Evolutionary conservation across 805 yeast genomes (phyloP).

Genomic region (Candida morakotiae): DNA sequence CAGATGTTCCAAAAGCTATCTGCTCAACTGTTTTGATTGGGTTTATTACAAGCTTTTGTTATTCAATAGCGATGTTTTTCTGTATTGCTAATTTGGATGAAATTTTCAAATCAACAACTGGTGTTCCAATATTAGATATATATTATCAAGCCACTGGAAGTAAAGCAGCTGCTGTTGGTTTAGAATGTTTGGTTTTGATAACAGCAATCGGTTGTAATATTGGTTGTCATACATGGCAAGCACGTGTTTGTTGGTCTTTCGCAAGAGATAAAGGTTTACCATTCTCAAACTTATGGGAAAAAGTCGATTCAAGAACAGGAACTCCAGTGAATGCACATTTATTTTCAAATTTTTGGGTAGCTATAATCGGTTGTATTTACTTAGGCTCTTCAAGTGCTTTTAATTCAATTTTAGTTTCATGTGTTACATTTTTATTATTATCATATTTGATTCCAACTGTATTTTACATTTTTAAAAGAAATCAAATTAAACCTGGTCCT

Average conservation of each 20-base stretch:
- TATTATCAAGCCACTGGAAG: constrained; percentile 34
- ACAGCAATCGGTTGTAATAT: constrained; percentile 38
- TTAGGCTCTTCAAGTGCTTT: constrained; percentile 37
- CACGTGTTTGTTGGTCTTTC: constrained; percentile 41
- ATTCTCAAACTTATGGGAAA: constrained; percentile 30
- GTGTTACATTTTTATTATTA: constrained; percentile 35
- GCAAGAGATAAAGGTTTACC: constrained; percentile 42
- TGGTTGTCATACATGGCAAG: constrained; percentile 41
- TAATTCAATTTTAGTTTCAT: constrained; percentile 30
- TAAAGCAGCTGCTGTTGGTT: constrained; percentile 32
- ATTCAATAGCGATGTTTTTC: constrained; percentile 39
- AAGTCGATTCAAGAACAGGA: constrained; percentile 32
- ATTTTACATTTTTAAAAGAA: constrained; percentile 31
- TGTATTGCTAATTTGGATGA: constrained; percentile 27
- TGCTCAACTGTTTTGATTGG: constrained; percentile 39
- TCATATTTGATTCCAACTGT: constrained; percentile 33
- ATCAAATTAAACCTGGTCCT: constrained; percentile 37
- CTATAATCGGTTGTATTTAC: constrained; percentile 23
- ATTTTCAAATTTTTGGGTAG: constrained; percentile 30
- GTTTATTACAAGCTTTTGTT: constrained; percentile 34
- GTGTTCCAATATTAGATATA: constrained; percentile 39
- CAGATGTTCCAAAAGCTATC: constrained; percentile 36
- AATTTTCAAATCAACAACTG: constrained; percentile 25
- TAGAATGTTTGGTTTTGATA: constrained; percentile 30
- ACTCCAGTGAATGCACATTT: constrained; percentile 39